These are phyloP conservation scores for Noccaea caerulescens DNA, from an alignment of 345 rosid species.

Conservation along the genomic window DNA sequence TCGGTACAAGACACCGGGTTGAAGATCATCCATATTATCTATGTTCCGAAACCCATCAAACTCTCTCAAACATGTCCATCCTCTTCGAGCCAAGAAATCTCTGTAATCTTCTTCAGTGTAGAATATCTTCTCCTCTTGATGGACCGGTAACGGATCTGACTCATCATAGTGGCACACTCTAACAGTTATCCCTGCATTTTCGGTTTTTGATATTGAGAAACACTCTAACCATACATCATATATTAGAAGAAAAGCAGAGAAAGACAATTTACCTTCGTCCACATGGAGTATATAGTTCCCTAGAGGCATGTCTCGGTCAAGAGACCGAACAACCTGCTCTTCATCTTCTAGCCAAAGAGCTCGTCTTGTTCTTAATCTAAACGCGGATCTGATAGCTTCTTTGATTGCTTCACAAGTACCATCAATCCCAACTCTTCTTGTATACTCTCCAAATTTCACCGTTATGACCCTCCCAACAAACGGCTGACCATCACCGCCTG, in stretches of 20 bases:
- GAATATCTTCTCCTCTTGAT: constrained; percentile 76
- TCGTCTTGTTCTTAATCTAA: constrained; percentile 80
- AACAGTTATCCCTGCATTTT: constrained; percentile 61
- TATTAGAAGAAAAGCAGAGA: neutral
- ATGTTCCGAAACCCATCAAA: constrained; percentile 67
- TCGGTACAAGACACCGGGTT: constrained; percentile 72
- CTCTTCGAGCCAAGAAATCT: constrained; percentile 68
- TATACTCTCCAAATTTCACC: constrained; percentile 48
- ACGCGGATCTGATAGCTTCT: constrained; percentile 80
- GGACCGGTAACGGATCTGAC: constrained; percentile 73
- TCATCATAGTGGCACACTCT: constrained; percentile 81
- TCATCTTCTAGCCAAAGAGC: constrained; percentile 99
- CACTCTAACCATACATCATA: constrained; percentile 6
- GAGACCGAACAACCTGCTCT: constrained; percentile 75
- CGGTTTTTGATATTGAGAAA: constrained; percentile 2
- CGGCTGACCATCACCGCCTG: constrained; percentile 48
- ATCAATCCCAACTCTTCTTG: constrained; percentile 88
- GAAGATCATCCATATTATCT: constrained; percentile 88
- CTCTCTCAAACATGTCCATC: constrained; percentile 80
- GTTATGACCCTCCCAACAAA: constrained; percentile 41
- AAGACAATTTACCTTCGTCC: constrained; percentile 68
- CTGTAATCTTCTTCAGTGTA: constrained; percentile 86
- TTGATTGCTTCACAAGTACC: constrained; percentile 83
- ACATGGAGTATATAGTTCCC: constrained; percentile 83
- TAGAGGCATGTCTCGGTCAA: constrained; percentile 93